These are phyloP conservation scores for Phylloporus sp. DNA, from an alignment of 768 basidiomycete genomes.

Conservation along the genomic window DNA sequence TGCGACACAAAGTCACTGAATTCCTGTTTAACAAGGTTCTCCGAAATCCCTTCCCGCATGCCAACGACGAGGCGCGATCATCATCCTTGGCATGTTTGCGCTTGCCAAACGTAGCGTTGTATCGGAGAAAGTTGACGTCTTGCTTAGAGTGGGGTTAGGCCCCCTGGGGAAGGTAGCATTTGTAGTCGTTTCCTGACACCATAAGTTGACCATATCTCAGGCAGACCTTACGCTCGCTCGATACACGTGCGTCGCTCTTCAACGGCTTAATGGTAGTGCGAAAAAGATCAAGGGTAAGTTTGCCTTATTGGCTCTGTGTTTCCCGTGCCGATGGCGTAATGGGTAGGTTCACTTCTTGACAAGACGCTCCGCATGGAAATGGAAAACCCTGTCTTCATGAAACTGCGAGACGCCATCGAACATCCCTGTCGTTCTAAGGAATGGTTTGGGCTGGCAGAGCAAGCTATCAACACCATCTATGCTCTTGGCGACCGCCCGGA, in stretches of 20 bases:
- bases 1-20: neutral
- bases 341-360: slow-evolving; percentile 77
- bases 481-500: slow-evolving; percentile 93
- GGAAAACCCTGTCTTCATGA: slow-evolving; percentile 81
- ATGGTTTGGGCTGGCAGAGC: slow-evolving; percentile 97
- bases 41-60: slow-evolving; percentile 68
- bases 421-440: slow-evolving; percentile 79
- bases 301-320: neutral
- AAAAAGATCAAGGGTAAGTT: slow-evolving; percentile 92
- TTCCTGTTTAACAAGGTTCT: slow-evolving; percentile 48
- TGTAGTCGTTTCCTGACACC: neutral
- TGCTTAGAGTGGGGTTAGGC: slow-evolving; percentile 86
- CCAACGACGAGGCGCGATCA: slow-evolving; percentile 93
- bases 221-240: slow-evolving; percentile 84
- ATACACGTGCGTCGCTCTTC: slow-evolving; percentile 91
- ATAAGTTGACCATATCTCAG: slow-evolving; percentile 38
- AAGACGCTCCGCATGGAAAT: slow-evolving; percentile 84
- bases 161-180: slow-evolving; percentile 68
- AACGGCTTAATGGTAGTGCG: slow-evolving; percentile 87
- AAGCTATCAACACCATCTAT: slow-evolving; percentile 95
- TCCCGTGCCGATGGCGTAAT: neutral
- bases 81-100: slow-evolving; percentile 96
- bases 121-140: slow-evolving; percentile 74
- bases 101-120: slow-evolving; percentile 76
- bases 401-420: slow-evolving; percentile 77